Conservation (phyloP, 2,329 filamentous ascomycete genomes). For the Sporothrix globosa region DNA sequence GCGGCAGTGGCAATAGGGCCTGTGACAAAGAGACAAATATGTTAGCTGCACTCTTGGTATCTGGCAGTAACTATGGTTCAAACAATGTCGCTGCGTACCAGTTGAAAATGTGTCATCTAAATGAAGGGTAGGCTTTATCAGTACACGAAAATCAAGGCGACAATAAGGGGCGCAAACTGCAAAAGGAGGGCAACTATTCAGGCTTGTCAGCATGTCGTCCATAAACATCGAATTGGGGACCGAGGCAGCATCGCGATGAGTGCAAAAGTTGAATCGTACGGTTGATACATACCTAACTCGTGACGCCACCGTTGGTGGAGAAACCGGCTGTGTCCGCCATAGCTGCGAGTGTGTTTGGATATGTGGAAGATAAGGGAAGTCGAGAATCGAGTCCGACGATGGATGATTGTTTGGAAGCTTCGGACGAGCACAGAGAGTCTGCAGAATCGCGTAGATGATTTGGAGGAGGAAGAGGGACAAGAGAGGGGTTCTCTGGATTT, state of each 20-base stretch:
- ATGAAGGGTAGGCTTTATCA: not conserved
- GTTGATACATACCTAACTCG: conserved; percentile 56
- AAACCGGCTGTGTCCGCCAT: conserved; percentile 51
- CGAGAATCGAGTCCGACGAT: not conserved
- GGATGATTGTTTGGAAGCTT: conserved; percentile 17
- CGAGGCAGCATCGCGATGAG: not conserved
- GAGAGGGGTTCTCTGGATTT: conserved; percentile 26
- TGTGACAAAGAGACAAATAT: conserved; percentile 39
- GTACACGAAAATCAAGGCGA: not conserved
- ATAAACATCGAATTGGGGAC: not conserved
- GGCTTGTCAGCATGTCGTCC: not conserved
- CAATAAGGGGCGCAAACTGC: not conserved
- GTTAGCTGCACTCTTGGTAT: conserved; percentile 12
- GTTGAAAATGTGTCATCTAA: conserved; percentile 19
- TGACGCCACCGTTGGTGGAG: conserved; percentile 50
- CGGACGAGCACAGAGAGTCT: not conserved
- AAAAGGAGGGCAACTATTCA: not conserved
- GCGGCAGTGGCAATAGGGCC: conserved; percentile 64
- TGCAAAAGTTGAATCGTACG: not conserved
- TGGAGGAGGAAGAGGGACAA: not conserved
- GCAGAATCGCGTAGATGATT: not conserved
- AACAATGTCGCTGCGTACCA: not conserved
- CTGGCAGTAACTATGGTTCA: too few species aligned
- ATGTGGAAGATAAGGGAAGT: not conserved
- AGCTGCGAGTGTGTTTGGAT: conserved; percentile 35